Conservation (phyloP, 2,329 filamentous ascomycete species). For the Apiospora hydei region DNA sequence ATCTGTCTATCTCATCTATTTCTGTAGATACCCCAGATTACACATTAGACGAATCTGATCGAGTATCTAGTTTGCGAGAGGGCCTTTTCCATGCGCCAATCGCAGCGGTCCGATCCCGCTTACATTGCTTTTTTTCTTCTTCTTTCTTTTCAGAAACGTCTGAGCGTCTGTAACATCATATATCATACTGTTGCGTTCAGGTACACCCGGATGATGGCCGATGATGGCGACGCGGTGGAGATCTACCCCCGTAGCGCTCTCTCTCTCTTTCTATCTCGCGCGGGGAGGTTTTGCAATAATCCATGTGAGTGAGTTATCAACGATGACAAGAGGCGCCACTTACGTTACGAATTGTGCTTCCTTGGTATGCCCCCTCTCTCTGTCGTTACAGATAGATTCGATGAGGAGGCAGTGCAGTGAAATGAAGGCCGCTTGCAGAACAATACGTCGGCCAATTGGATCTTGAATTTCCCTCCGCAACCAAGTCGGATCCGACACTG, state of each 20-base stretch:
- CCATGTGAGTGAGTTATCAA: background rate
- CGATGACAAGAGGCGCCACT: background rate
- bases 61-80: background rate
- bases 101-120: background rate
- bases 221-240: background rate
- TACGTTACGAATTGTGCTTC: background rate
- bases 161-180: background rate
- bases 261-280: background rate
- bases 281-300: background rate
- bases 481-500: background rate
- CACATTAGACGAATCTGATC: background rate
- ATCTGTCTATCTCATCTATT: background rate
- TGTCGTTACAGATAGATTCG: slow-evolving; percentile 1
- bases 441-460: background rate
- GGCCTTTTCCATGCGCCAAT: background rate
- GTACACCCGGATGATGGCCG: too few species aligned
- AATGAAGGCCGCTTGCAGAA: background rate
- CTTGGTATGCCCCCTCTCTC: background rate
- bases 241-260: background rate
- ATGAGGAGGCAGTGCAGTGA: background rate
- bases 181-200: background rate
- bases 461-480: background rate
- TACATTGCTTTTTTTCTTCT: background rate
- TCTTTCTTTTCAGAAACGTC: background rate
- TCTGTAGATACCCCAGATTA: background rate